Evolutionary conservation across 306 rosid genomes (phyloP).

Genomic region (Casuarina cunninghamiana): DNA sequence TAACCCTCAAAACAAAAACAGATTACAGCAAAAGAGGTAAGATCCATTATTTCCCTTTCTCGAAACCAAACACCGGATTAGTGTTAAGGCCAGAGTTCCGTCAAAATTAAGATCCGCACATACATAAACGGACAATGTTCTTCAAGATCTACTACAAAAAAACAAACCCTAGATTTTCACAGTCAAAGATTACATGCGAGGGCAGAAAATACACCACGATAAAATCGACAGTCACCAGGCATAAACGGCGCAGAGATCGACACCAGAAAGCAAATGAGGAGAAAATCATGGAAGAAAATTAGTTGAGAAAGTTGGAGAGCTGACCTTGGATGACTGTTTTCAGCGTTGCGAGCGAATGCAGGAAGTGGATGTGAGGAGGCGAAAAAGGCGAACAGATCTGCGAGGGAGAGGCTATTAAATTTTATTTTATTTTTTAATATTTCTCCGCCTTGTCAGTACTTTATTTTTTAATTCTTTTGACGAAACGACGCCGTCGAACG

Average conservation of each 20-base stretch:
- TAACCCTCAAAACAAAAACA: not conserved
- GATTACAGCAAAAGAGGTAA: not conserved
- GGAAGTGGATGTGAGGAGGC: conserved; percentile 36
- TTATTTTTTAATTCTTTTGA: not conserved
- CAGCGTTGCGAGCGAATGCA: conserved; percentile 36
- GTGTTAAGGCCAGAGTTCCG: not conserved
- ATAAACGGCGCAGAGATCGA: conserved; percentile 19
- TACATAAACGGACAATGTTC: not conserved
- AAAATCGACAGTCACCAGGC: not conserved
- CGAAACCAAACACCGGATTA: not conserved
- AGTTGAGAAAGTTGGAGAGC: conserved; percentile 26
- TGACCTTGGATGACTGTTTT: conserved; percentile 55
- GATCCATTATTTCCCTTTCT: not conserved
- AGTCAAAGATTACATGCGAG: not conserved
- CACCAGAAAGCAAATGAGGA: not conserved
- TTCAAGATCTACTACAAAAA: conserved; percentile 6
- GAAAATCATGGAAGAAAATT: not conserved
- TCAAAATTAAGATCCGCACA: too few relatives aligned
- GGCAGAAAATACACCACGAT: not conserved
- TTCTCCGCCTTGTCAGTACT: not conserved
- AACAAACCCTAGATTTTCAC: conserved; percentile 20
- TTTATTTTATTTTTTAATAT: not conserved
- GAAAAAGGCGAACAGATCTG: conserved; percentile 57
- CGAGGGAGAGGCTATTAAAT: conserved; percentile 31
- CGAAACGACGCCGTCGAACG: too few relatives aligned